Conservation (phyloP, 495 filamentous ascomycete genomes). For the Parathielavia hyrcaniae region DNA sequence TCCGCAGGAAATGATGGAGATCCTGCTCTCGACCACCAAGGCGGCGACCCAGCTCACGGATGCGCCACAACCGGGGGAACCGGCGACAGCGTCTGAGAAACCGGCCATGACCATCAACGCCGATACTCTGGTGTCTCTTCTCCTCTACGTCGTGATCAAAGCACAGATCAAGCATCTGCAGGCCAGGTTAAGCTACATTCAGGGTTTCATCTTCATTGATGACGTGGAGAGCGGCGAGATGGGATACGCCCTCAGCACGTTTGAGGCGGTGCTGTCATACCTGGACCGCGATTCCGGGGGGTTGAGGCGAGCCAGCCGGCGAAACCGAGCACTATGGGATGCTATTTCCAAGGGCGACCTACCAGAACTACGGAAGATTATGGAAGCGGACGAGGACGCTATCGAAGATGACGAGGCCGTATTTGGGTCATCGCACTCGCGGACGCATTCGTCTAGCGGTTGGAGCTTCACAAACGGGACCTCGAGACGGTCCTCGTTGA, state of each 20-base stretch:
- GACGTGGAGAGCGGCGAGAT: constrained; percentile 96
- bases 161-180: constrained; percentile 84
- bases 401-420: constrained; percentile 41
- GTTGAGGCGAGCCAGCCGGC: constrained; percentile 71
- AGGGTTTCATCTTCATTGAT: constrained; percentile 92
- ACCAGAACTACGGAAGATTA: constrained; percentile 64
- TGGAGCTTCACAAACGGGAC: constrained; percentile 43
- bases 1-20: constrained; percentile 91
- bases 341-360: constrained; percentile 70
- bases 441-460: constrained; percentile 36
- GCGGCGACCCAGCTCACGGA: constrained; percentile 58
- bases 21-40: constrained; percentile 81
- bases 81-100: constrained; percentile 34
- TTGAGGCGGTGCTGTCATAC: constrained; percentile 92
- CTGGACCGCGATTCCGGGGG: constrained; percentile 75
- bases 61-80: constrained; percentile 32
- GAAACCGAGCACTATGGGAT: constrained; percentile 86
- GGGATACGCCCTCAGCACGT: constrained; percentile 93
- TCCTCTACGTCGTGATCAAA: constrained; percentile 88
- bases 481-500: constrained; percentile 41
- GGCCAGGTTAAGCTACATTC: constrained; percentile 84
- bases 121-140: constrained; percentile 86
- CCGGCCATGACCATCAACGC: constrained; percentile 79
- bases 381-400: constrained; percentile 55
- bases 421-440: constrained; percentile 33